phyloP scores from a whole-genome alignment of 2,329 filamentous ascomycete genomes.

The Talaromyces piceae region DNA sequence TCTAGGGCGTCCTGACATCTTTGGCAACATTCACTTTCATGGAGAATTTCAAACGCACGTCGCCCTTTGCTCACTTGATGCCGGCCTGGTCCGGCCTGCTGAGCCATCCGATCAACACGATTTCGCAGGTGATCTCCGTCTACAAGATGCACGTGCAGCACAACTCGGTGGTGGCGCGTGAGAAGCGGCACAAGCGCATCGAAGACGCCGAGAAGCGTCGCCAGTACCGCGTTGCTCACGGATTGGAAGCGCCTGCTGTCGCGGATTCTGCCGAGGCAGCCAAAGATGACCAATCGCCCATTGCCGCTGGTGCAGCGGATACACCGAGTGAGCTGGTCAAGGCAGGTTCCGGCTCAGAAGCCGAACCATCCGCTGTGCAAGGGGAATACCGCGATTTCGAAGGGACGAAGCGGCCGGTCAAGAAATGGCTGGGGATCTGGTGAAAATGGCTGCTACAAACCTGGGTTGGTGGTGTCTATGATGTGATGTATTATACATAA shows the following conservation, averaged over 20 bases:
- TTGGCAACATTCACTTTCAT: slow-evolving; percentile 68
- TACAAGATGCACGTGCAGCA: slow-evolving; percentile 70
- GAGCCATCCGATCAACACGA: slow-evolving; percentile 60
- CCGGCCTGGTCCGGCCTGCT: slow-evolving; percentile 63
- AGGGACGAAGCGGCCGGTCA: slow-evolving; percentile 48
- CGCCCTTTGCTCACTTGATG: slow-evolving; percentile 71
- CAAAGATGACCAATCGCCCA: slow-evolving; percentile 31
- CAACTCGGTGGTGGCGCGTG: slow-evolving; percentile 58
- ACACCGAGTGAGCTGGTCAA: background rate
- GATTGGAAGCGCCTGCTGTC: slow-evolving; percentile 52
- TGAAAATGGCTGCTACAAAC: slow-evolving; percentile 33
- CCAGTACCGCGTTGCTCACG: slow-evolving; percentile 79
- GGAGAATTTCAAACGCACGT: slow-evolving; percentile 70
- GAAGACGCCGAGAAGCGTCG: slow-evolving; percentile 84
- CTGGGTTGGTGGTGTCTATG: too few species aligned
- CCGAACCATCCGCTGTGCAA: slow-evolving; percentile 14
- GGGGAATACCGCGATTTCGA: slow-evolving; percentile 13
- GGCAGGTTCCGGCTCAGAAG: too few species aligned
- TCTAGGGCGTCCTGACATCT: slow-evolving; percentile 57
- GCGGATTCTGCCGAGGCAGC: slow-evolving; percentile 21
- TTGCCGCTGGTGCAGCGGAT: slow-evolving; percentile 26
- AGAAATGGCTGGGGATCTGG: slow-evolving; percentile 84
- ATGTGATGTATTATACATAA: background rate
- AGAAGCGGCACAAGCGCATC: slow-evolving; percentile 63
- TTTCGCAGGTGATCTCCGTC: slow-evolving; percentile 61